These are phyloP conservation scores for Domatiomyces globalis DNA, from an alignment of 2,329 filamentous ascomycete genomes.

Conservation along the genomic window DNA sequence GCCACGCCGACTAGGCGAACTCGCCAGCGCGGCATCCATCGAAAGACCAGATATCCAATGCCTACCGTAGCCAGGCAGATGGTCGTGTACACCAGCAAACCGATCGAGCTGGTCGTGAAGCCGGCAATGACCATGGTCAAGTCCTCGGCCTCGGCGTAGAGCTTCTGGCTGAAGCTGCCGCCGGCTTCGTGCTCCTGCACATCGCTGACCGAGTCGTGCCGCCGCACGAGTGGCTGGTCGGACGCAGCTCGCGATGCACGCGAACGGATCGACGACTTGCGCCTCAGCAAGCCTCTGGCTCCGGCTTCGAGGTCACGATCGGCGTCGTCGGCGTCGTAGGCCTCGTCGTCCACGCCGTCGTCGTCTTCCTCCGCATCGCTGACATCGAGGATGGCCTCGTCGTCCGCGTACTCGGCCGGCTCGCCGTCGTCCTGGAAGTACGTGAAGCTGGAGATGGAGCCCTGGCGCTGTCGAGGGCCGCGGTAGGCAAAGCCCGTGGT, in stretches of 20 bases:
- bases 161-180: slow-evolving; percentile 66
- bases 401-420: slow-evolving; percentile 35
- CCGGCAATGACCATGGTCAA: slow-evolving; percentile 86
- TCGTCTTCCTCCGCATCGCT: slow-evolving; percentile 32
- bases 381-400: slow-evolving; percentile 30
- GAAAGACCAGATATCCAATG: slow-evolving; percentile 66
- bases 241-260: slow-evolving; percentile 26
- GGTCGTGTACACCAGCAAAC: slow-evolving; percentile 53
- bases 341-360: slow-evolving; percentile 30
- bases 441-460: slow-evolving; percentile 77
- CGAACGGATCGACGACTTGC: slow-evolving; percentile 25
- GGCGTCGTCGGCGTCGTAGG: slow-evolving; percentile 26
- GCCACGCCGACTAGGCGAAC: slow-evolving; percentile 59
- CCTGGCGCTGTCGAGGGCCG: slow-evolving; percentile 49
- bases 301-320: slow-evolving; percentile 26
- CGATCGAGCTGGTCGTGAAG: slow-evolving; percentile 61
- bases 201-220: slow-evolving; percentile 57
- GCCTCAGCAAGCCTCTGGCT: slow-evolving; percentile 22
- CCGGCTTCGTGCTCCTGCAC: slow-evolving; percentile 46
- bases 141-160: slow-evolving; percentile 87
- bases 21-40: slow-evolving; percentile 83
- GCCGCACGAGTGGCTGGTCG: slow-evolving; percentile 51
- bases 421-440: slow-evolving; percentile 68
- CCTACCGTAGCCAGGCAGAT: slow-evolving; percentile 63
- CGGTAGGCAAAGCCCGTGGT: slow-evolving; percentile 84